A percentile compares a stretch with the other conserved stretches of the same genome.
Evolutionary conservation across 805 yeast species (phyloP).

Genomic region (Wickerhamomyces ciferrii): DNA sequence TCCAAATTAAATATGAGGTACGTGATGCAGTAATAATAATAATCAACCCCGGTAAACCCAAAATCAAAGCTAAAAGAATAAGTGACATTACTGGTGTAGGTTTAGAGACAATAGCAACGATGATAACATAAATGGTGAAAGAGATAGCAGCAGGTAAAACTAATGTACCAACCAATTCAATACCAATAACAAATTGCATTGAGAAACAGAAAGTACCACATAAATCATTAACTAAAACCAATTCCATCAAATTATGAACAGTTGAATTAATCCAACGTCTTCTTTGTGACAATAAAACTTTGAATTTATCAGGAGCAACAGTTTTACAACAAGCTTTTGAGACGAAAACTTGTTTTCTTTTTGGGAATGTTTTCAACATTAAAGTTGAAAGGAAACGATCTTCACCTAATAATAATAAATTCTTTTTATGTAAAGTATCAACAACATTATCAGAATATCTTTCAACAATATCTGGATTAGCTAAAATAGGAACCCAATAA

Average conservation of each 20-base stretch:
- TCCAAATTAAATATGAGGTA: constrained; percentile 69
- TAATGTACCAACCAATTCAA: constrained; percentile 82
- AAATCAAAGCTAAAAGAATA: constrained; percentile 66
- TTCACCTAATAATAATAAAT: constrained; percentile 81
- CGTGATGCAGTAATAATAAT: constrained; percentile 79
- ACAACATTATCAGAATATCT: constrained; percentile 83
- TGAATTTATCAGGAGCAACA: constrained; percentile 77
- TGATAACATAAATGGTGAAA: constrained; percentile 75
- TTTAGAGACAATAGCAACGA: constrained; percentile 59
- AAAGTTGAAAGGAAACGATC: constrained; percentile 82
- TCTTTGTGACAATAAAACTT: constrained; percentile 81
- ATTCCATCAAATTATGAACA: constrained; percentile 85
- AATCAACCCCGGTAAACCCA: constrained; percentile 81
- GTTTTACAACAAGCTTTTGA: constrained; percentile 93
- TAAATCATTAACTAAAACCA: constrained; percentile 75
- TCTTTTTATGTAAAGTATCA: constrained; percentile 81
- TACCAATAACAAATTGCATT: constrained; percentile 85
- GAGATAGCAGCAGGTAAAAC: constrained; percentile 85
- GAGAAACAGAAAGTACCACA: constrained; percentile 95
- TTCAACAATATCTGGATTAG: constrained; percentile 92
- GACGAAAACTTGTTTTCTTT: constrained; percentile 79
- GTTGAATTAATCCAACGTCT: constrained; percentile 98
- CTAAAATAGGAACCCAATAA: constrained; percentile 89
- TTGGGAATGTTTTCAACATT: constrained; percentile 87
- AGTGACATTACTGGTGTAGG: constrained; percentile 81